A percentile compares a stretch with the other conserved stretches of the same genome.
Conservation (phyloP, 805 yeast species). For the Candida gorgasii region DNA sequence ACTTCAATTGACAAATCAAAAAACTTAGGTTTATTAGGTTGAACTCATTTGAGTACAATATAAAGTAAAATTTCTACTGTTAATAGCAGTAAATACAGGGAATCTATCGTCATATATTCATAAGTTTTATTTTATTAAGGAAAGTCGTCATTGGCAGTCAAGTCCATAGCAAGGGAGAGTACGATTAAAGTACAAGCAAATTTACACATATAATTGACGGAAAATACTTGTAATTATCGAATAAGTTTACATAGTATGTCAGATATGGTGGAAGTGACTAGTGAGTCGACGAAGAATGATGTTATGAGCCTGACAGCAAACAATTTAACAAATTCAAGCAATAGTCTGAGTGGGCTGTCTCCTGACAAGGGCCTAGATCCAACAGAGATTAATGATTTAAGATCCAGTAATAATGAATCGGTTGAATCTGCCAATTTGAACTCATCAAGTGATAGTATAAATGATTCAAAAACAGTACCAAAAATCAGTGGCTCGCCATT, state of each 20-base stretch:
- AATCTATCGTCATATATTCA: too few relatives aligned
- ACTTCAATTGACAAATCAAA: not conserved
- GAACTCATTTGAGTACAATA: not conserved
- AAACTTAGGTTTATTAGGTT: not conserved
- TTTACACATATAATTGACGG: not conserved
- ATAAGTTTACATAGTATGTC: not conserved
- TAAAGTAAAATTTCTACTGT: too few relatives aligned
- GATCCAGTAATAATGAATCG: not conserved
- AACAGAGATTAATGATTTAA: slow-evolving; percentile 4
- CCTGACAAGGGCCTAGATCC: slow-evolving; percentile 2
- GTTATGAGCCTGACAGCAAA: slow-evolving; percentile 1
- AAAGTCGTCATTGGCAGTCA: not conserved
- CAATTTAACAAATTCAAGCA: not conserved
- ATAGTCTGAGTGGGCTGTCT: slow-evolving; percentile 5
- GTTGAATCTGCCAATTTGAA: not conserved
- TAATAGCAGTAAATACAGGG: too few relatives aligned
- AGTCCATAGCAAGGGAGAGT: not conserved
- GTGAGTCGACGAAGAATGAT: slow-evolving; percentile 6
- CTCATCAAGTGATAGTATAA: not conserved
- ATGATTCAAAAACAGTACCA: not conserved
- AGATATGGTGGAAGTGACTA: slow-evolving; percentile 1
- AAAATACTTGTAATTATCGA: not conserved
- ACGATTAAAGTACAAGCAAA: not conserved
- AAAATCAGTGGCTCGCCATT: not conserved
- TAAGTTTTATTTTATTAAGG: too few relatives aligned